Percentiles rank a stretch among this genome's conserved stretches.
These are phyloP conservation scores for Eruca vesicaria DNA, from an alignment of 441 rosid species.

Conservation along the genomic window DNA sequence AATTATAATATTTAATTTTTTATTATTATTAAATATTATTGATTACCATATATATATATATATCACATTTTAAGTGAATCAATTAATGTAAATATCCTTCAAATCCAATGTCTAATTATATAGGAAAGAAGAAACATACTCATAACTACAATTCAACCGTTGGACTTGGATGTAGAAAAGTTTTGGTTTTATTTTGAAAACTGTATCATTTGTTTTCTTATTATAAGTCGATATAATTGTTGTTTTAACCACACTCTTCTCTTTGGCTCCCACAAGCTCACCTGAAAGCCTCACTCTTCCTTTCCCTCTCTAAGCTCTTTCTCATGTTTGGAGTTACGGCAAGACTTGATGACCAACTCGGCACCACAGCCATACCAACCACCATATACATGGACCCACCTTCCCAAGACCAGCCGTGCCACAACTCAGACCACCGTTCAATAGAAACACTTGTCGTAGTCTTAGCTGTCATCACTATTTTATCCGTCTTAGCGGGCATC, in stretches of 20 bases:
- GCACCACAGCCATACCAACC: slow-evolving; percentile 40
- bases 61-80: background rate
- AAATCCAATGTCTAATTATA: background rate
- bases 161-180: background rate
- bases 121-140: background rate
- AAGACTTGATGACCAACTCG: slow-evolving; percentile 39
- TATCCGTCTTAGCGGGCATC: slow-evolving; percentile 72
- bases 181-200: background rate
- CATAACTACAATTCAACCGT: background rate
- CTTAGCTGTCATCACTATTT: slow-evolving; percentile 71
- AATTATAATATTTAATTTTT: too few relatives aligned
- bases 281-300: slow-evolving; percentile 12
- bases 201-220: background rate
- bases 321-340: slow-evolving; percentile 32
- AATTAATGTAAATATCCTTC: background rate
- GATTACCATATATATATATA: background rate
- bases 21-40: too few relatives aligned
- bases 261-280: slow-evolving; percentile 20
- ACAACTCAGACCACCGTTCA: slow-evolving; percentile 50
- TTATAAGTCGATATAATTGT: background rate
- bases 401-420: slow-evolving; percentile 33
- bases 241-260: too few relatives aligned
- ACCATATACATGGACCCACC: slow-evolving; percentile 38
- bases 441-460: slow-evolving; percentile 80
- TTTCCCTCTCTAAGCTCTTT: background rate